Percentiles rank a stretch among this genome's conserved stretches.
These are phyloP conservation scores for Secale cereale DNA, from an alignment of 176 grass and related monocot genomes.

Conservation along the genomic window DNA sequence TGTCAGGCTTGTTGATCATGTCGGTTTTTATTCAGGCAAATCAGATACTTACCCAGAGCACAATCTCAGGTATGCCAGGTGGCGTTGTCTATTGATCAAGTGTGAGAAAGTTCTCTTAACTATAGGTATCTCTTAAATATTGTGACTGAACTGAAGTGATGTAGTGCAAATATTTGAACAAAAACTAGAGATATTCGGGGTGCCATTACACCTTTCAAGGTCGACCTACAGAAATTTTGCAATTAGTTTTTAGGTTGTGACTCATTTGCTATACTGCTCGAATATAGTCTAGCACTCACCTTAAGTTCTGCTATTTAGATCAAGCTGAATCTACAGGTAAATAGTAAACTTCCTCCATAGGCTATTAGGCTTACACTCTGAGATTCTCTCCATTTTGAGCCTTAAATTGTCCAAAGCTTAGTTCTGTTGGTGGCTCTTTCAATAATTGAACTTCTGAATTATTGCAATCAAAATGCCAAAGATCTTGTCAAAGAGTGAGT, in stretches of 20 bases:
- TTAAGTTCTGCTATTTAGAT: constrained; percentile 66
- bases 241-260: background rate
- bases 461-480: background rate
- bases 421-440: constrained; percentile 42
- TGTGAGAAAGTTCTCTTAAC: background rate
- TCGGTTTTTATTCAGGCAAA: constrained; percentile 60
- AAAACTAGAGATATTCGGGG: background rate
- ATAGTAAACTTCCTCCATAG: constrained; percentile 84
- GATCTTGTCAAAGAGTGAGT: constrained; percentile 21
- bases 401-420: constrained; percentile 63
- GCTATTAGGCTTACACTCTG: constrained; percentile 35
- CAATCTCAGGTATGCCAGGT: constrained; percentile 37
- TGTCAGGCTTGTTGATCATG: constrained; percentile 70
- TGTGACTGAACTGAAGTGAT: background rate
- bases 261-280: background rate
- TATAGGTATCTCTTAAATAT: background rate
- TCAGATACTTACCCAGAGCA: too few species aligned
- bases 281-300: constrained; percentile 13
- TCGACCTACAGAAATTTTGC: constrained; percentile 46
- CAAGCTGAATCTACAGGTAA: constrained; percentile 60
- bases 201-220: constrained; percentile 86
- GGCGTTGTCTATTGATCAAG: constrained; percentile 51
- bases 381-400: constrained; percentile 53
- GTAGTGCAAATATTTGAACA: background rate
- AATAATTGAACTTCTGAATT: constrained; percentile 60